Conservation (phyloP, 1,284 basidiomycete species). For the Naganishia sp. region DNA sequence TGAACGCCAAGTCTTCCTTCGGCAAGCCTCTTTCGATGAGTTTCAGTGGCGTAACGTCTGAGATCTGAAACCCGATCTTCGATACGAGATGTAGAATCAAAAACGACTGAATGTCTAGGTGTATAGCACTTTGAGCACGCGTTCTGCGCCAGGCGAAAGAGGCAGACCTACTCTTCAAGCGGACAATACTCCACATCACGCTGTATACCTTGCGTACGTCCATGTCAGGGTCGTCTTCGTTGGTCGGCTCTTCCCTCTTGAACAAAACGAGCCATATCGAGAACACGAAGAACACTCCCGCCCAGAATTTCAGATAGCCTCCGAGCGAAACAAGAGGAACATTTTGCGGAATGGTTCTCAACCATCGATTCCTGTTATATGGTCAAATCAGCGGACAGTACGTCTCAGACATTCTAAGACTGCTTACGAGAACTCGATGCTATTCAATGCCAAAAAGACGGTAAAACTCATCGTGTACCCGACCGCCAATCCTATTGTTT, state of each 20-base stretch:
- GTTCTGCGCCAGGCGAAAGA: neutral
- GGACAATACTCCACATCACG: conserved; percentile 92
- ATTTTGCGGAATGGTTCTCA: conserved; percentile 61
- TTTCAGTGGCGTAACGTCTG: conserved; percentile 90
- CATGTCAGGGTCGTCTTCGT: conserved; percentile 76
- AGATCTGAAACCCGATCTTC: conserved; percentile 94
- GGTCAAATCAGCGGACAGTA: conserved; percentile 36
- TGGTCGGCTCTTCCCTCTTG: conserved; percentile 77
- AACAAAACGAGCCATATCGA: conserved; percentile 86
- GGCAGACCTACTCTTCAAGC: conserved; percentile 72
- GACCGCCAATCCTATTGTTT: conserved; percentile 95
- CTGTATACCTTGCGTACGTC: conserved; percentile 87
- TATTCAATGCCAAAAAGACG: conserved; percentile 95
- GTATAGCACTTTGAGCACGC: neutral
- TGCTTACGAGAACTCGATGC: conserved; percentile 82
- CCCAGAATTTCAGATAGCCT: conserved; percentile 86
- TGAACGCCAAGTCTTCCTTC: conserved; percentile 91
- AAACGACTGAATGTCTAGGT: conserved; percentile 83
- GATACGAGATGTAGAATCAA: conserved; percentile 85
- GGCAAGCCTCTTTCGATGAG: conserved; percentile 95
- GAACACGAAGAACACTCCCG: conserved; percentile 73
- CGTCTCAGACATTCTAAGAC: conserved; percentile 14
- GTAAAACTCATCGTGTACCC: conserved; percentile 97
- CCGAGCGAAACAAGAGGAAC: conserved; percentile 78
- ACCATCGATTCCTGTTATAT: conserved; percentile 66